A percentile compares a stretch with the other conserved stretches of the same genome.
These are phyloP conservation scores for Phascolomyces articulosus DNA, from an alignment of 371 early-diverging fungal genomes.

Conservation along the genomic window DNA sequence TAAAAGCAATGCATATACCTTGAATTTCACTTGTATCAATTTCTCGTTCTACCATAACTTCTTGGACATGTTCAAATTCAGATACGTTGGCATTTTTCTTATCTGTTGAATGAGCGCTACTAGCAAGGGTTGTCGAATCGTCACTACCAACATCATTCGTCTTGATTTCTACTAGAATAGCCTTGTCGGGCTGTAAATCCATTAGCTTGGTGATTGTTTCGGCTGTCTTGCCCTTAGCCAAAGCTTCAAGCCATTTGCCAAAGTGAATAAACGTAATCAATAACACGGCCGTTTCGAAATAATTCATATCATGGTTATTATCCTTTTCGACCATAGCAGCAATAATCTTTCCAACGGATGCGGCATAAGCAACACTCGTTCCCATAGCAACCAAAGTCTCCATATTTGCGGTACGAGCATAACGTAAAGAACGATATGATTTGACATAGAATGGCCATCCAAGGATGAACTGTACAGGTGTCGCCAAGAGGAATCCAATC, in stretches of 20 bases:
- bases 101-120: neutral
- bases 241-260: slow-evolving; percentile 73
- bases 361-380: slow-evolving; percentile 67
- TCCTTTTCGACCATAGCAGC: slow-evolving; percentile 49
- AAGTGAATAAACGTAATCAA: slow-evolving; percentile 71
- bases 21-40: slow-evolving; percentile 49
- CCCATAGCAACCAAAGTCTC: slow-evolving; percentile 71
- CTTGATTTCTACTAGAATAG: slow-evolving; percentile 44
- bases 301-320: slow-evolving; percentile 41
- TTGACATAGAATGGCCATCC: slow-evolving; percentile 57
- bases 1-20: slow-evolving; percentile 29
- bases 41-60: slow-evolving; percentile 31
- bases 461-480: slow-evolving; percentile 63
- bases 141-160: neutral
- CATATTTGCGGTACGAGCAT: slow-evolving; percentile 71
- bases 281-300: slow-evolving; percentile 72
- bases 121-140: neutral
- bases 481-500: slow-evolving; percentile 54
- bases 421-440: slow-evolving; percentile 57
- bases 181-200: slow-evolving; percentile 70
- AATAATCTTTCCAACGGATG: slow-evolving; percentile 58
- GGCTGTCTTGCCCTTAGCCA: slow-evolving; percentile 73
- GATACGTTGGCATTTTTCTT: neutral
- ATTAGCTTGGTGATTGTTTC: slow-evolving; percentile 71
- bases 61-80: slow-evolving; percentile 16